Evolutionary conservation across 2,329 filamentous ascomycete genomes (phyloP), one percentile per base, ranked within the genome.

Genomic region (Fusarium piperis): DNA sequence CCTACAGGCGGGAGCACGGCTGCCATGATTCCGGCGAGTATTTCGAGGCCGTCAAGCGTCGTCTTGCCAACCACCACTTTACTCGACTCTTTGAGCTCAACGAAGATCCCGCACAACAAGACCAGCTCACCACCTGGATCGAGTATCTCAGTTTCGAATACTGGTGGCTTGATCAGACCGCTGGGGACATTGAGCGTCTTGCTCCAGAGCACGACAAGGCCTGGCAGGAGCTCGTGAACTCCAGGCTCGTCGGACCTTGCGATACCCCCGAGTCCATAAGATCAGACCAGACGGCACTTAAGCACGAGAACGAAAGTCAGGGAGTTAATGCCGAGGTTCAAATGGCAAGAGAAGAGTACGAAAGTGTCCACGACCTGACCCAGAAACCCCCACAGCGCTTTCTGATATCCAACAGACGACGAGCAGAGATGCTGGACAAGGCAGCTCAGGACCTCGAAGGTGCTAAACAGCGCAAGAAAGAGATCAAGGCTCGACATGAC

Each of bases 81-180:
- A 73, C 63, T 0, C 74, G 66, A 38, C 46, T 67, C 15, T 80
- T 81, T 53, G 41, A 79, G 46, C 72, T 83, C 16, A 36, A 76
- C 32, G 44, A 79, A 56, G 77, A 80, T 63, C 74, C 73, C 2
- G 62, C 48, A 46, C 64, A 73, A 7, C 78, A 83, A 58, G 77
- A 80, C 48, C 72, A 77, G 62, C 64, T 81, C 28, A 76, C 78
- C 32, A 82, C 77, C 20, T 83, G 80, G 81, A 80, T 82, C 55
- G 81, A 83, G 64, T 83, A 80, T 67, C 75, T 83, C 30, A 71
- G 67, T 55, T 83, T 65, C 61, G 72, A 78, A 62, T 73, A 75
- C 52, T 74, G 72, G 72, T 75, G 68, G 62, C 62, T 74, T 36
- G 72, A 76, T 23, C 38, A 44, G 33, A 74, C 76, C 60, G 65